Evolutionary conservation across 352 stramenopile genomes (phyloP), one percentile per base, ranked within the genome.

Genomic region (Phytophthora citrophthora): DNA sequence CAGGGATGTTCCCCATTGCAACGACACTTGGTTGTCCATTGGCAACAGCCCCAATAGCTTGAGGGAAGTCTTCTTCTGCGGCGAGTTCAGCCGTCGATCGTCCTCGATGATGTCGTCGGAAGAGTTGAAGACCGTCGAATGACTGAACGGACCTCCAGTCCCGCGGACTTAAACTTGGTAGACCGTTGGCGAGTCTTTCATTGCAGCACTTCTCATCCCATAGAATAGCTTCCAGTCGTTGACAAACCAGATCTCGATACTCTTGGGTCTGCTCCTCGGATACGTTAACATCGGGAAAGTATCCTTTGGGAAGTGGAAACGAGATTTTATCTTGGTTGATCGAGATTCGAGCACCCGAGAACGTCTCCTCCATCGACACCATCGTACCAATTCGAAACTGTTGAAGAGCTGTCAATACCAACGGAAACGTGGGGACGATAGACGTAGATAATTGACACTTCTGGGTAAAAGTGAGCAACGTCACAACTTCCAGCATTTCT

Each of bases 251-350:
- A 8, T 54, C 50, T 4, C 43, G 41, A 50, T 54, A 54, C 16
- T 66, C 41, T n/a, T 44, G 40, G 13, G 26, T 36, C 23, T 66
- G 41, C 40, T 54, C 41, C 1, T 51, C 34, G 18, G 50, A 61
- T 8, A 60, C 49, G 8, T 43, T 32, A 18, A 59, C 31, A 13
- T 56, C 56, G 12, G 46, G 24, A 29, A 64, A 54, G 44, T 61
- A 70, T 26, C 51, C 66, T 15, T 50, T 41, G 1, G 66, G 66
- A 20, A 70, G 36, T 23, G 54, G 61, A 47, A 74, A 61, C 13
- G 39, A 39, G 27, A 57, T 16, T 9, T 62, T 68, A 7, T 29
- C 9, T 13, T 15, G 13, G 7, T 15, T 11, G 0, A 52, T 26
- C 27, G 56, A 64, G 12, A 64, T 18, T 10, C 38, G 24, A 13